Conservation (phyloP, 352 stramenopile species). For the Elongisporangium undulatum region DNA sequence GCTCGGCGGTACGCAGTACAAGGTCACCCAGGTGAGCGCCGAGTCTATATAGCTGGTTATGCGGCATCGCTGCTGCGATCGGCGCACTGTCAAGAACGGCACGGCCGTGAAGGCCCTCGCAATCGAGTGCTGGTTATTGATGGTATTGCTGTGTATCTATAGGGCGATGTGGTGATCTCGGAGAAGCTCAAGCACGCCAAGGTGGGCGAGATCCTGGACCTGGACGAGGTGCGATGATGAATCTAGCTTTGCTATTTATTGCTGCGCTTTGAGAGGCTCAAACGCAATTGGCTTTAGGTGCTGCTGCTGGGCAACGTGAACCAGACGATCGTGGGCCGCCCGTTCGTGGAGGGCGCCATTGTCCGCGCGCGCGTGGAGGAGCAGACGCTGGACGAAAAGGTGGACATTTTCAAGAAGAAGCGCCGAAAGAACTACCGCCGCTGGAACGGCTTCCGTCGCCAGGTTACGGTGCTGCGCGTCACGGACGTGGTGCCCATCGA, state of each 20-base stretch:
- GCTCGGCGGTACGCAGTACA: slow-evolving; percentile 82
- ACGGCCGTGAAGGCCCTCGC: too few relatives aligned
- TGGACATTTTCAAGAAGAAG: slow-evolving; percentile 91
- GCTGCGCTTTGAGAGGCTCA: neutral
- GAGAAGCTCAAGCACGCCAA: slow-evolving; percentile 87
- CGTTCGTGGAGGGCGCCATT: slow-evolving; percentile 62
- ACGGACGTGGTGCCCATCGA: slow-evolving; percentile 68
- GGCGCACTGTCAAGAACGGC: too few relatives aligned
- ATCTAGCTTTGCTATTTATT: slow-evolving; percentile 1
- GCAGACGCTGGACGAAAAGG: slow-evolving; percentile 85
- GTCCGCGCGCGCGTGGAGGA: slow-evolving; percentile 82
- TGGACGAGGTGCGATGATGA: slow-evolving; percentile 45
- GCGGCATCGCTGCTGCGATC: neutral
- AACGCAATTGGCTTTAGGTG: slow-evolving; percentile 24
- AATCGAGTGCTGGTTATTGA: neutral
- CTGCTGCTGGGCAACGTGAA: slow-evolving; percentile 80
- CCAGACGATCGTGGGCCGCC: slow-evolving; percentile 76
- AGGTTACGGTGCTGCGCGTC: slow-evolving; percentile 84
- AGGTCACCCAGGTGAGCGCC: slow-evolving; percentile 61
- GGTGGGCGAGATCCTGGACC: slow-evolving; percentile 78
- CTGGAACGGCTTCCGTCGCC: slow-evolving; percentile 84
- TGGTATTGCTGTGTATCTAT: neutral
- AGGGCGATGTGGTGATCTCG: slow-evolving; percentile 75
- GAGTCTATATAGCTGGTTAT: neutral
- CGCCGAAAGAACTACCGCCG: slow-evolving; percentile 88